A percentile compares a stretch with the other conserved stretches of the same genome.
These are phyloP conservation scores for Tuber umbilicatum DNA, from an alignment of 495 filamentous ascomycete species.

Conservation along the genomic window DNA sequence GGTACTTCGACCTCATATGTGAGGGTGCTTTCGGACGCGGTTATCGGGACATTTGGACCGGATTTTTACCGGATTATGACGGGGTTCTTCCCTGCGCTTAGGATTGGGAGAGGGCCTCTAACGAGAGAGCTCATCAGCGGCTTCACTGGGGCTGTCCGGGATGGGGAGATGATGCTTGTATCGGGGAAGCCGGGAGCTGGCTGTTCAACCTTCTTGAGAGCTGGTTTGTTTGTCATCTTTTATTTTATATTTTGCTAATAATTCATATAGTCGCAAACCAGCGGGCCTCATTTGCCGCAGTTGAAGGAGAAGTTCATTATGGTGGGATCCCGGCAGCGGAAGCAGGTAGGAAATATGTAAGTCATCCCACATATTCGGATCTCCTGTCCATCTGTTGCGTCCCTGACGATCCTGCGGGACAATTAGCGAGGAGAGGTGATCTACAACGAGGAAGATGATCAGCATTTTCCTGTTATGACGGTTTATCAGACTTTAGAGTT, in stretches of 20 bases:
- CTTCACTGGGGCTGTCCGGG: slow-evolving; percentile 69
- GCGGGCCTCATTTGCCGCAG: slow-evolving; percentile 56
- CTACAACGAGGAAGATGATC: slow-evolving; percentile 51
- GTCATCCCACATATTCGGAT: not conserved
- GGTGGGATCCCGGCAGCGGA: slow-evolving; percentile 67
- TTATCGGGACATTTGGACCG: slow-evolving; percentile 27
- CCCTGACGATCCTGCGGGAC: slow-evolving; percentile 77
- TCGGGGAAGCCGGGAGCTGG: slow-evolving; percentile 73
- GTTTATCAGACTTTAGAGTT: slow-evolving; percentile 80
- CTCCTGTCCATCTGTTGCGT: slow-evolving; percentile 39
- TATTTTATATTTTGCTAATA: not conserved
- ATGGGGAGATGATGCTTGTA: slow-evolving; percentile 72
- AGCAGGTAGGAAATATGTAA: slow-evolving; percentile 56
- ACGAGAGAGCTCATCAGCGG: slow-evolving; percentile 63
- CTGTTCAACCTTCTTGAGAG: slow-evolving; percentile 64
- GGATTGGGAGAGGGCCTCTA: slow-evolving; percentile 46
- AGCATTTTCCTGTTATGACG: slow-evolving; percentile 67
- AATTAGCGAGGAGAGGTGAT: slow-evolving; percentile 39
- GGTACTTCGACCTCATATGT: slow-evolving; percentile 47
- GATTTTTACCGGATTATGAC: slow-evolving; percentile 60
- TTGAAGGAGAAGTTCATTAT: slow-evolving; percentile 67
- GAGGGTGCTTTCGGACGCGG: slow-evolving; percentile 19
- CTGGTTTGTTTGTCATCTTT: not conserved
- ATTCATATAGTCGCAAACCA: slow-evolving; percentile 65
- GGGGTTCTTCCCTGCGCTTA: slow-evolving; percentile 10